Base-by-base conservation (phyloP, 2,329 filamentous ascomycete species). In the Apiospora marii region DNA sequence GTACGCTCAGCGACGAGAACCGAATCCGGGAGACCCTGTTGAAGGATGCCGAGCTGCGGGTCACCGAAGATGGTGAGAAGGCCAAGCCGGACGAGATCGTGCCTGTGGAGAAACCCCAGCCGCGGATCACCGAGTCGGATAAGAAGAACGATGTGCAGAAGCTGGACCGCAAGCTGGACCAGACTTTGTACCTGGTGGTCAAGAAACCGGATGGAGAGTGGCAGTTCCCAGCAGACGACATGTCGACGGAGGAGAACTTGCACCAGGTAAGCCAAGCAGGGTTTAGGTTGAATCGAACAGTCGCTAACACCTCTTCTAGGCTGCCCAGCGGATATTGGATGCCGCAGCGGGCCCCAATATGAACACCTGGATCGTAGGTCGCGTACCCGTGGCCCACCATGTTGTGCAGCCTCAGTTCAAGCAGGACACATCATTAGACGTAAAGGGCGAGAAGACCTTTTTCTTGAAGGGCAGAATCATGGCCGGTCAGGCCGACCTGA, bases 291-390 rank as follows among this genome's bases (percentile, higher is more conserved):
- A 19, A 30, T 16, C 22, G 16, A n/a, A 27, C 48, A 37, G 61
- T 49, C 19, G 22, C 67, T 70, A 69, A 24, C 24, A 24, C 27
- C 70, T 34, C 53, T 34, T 10, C 74, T 78, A 99, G 96, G 92
- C 94, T 64, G 95, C 96, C 49, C 90, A 94, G 80, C 90, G 95
- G 73, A 91, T 95, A 71, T 87, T 98, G 34, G 87, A 92, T 70
- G 88, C 94, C 78, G 87, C 94, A 4, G 95, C 92, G 13, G 96
- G 96, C 73, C 85, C 93, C 74, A 97, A 99, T 87, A 98, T 99
- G 95, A 98, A 98, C 86, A 98, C 95, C 71, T 99, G 96, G 95
- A 90, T 98, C 77, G 93, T 99, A 70, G 96, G 95, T 74, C 95
- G 95, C 78, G 93, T 93, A 73, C 96, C 96, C 14, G 89, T 98